Conservation (phyloP, 163 green algal species). For the Scenedesmus sp. region DNA sequence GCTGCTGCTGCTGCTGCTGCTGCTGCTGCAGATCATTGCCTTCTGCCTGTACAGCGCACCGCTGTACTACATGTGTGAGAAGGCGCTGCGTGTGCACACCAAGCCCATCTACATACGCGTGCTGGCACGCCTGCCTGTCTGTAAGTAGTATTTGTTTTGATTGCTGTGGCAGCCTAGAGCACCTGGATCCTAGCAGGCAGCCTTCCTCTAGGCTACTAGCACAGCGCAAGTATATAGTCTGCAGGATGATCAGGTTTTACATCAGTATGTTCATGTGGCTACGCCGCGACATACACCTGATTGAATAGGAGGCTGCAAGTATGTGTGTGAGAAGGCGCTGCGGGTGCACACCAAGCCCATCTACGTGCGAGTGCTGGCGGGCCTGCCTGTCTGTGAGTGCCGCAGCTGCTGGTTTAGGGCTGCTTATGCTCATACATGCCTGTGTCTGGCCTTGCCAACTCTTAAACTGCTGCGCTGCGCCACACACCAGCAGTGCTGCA, state of each 20-base stretch:
- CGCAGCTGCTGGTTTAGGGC: neutral
- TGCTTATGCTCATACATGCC: neutral
- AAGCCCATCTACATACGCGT: constrained; percentile 24
- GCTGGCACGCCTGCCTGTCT: constrained; percentile 38
- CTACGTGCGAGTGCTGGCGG: constrained; percentile 11
- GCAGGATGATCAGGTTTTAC: no score
- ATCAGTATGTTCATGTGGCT: no score
- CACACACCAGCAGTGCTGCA: neutral
- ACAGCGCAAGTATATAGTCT: no score
- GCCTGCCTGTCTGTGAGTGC: constrained; percentile 40
- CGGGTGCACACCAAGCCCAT: constrained; percentile 39
- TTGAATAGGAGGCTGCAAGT: neutral
- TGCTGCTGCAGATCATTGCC: constrained; percentile 34
- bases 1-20: neutral
- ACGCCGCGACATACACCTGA: no score
- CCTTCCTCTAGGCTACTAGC: no score
- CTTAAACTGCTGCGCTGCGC: no score
- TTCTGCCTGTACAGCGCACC: constrained; percentile 49
- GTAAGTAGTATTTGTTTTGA: neutral
- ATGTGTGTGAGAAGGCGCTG: constrained; percentile 47
- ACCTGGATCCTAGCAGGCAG: no score
- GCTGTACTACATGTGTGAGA: constrained; percentile 53
- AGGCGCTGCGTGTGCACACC: constrained; percentile 40
- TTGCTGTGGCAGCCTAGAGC: neutral
- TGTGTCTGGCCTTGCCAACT: neutral